Evolutionary conservation across 2,329 filamentous ascomycete species (phyloP).

Genomic region (Catunica adiposa): DNA sequence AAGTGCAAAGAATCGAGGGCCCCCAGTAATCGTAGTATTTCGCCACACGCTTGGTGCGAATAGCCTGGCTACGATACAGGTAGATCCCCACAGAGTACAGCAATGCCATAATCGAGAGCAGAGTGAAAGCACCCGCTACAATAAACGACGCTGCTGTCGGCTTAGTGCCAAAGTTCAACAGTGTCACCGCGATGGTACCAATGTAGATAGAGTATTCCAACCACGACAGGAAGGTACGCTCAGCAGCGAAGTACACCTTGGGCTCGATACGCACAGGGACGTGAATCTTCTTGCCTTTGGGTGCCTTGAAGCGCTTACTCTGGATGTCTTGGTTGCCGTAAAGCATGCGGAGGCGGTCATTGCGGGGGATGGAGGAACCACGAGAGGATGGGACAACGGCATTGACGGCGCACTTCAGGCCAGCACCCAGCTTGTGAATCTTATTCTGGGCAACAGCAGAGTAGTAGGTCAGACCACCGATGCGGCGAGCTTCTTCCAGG

Average conservation of each 20-base stretch:
- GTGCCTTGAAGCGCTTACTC: conserved; percentile 49
- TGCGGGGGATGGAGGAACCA: conserved; percentile 38
- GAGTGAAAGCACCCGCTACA: conserved; percentile 62
- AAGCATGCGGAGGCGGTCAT: conserved; percentile 35
- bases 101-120: conserved; percentile 62
- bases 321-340: conserved; percentile 40
- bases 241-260: conserved; percentile 93
- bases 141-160: conserved; percentile 43
- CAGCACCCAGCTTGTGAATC: conserved; percentile 7
- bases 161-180: conserved; percentile 62
- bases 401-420: not conserved
- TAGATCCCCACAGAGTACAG: conserved; percentile 73
- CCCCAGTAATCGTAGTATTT: conserved; percentile 85
- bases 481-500: conserved; percentile 58
- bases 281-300: conserved; percentile 79
- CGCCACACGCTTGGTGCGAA: conserved; percentile 67
- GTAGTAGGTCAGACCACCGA: conserved; percentile 64
- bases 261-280: conserved; percentile 92
- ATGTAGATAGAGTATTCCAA: conserved; percentile 95
- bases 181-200: conserved; percentile 66
- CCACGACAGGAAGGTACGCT: conserved; percentile 92
- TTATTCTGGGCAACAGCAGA: conserved; percentile 27
- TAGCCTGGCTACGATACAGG: conserved; percentile 72
- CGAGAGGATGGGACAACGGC: conserved; percentile 39
- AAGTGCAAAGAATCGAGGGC: conserved; percentile 57